phyloP scores from a whole-genome alignment of 352 stramenopile genomes.

The Globisporangium cystogenes region DNA sequence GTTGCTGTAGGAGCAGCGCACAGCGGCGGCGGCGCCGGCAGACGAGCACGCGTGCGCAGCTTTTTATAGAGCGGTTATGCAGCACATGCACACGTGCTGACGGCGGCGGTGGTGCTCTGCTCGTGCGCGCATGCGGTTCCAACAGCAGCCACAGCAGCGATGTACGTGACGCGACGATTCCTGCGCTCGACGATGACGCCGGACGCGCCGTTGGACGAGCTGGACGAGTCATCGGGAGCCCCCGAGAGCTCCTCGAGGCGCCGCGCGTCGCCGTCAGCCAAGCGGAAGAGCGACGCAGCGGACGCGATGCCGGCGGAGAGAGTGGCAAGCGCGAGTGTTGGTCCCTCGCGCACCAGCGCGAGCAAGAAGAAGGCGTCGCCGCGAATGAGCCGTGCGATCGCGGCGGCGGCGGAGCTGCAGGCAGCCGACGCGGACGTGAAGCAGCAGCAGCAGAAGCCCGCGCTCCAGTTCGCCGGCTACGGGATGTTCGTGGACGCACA shows the following conservation, averaged over 20 bases:
- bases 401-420: too few relatives aligned
- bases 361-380: slow-evolving; percentile 12
- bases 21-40: too few relatives aligned
- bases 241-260: neutral
- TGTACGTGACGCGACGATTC: slow-evolving; percentile 64
- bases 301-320: neutral
- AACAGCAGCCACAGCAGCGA: slow-evolving; percentile 5
- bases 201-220: too few relatives aligned
- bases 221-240: too few relatives aligned
- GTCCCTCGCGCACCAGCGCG: slow-evolving; percentile 6
- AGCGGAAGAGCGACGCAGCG: neutral
- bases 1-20: too few relatives aligned
- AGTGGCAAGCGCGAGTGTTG: slow-evolving; percentile 12
- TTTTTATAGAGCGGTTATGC: too few relatives aligned
- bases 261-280: slow-evolving; percentile 2
- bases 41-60: too few relatives aligned
- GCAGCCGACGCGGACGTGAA: slow-evolving; percentile 1
- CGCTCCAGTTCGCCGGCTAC: slow-evolving; percentile 20
- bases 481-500: slow-evolving; percentile 57
- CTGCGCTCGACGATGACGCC: slow-evolving; percentile 46
- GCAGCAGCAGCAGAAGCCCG: slow-evolving; percentile 6
- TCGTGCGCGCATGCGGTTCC: neutral
- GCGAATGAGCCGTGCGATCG: slow-evolving; percentile 2
- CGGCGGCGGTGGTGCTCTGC: too few relatives aligned
- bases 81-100: too few relatives aligned